These are phyloP conservation scores for Phaeosphaeriaceae sp. DNA, from an alignment of 2,329 filamentous ascomycete species.

Conservation along the genomic window DNA sequence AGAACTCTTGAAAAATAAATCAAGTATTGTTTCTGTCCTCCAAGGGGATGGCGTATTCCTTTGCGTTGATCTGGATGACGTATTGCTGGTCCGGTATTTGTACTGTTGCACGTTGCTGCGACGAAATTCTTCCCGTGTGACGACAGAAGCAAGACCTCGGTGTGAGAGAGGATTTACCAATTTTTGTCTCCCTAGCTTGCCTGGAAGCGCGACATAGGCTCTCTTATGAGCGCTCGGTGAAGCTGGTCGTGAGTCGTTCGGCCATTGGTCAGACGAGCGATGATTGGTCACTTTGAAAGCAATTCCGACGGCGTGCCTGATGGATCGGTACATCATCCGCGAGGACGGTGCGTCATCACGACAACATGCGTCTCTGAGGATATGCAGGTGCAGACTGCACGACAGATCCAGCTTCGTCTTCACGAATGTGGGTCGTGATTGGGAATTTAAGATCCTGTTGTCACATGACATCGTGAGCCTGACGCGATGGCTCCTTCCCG, in stretches of 20 bases:
- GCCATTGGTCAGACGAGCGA: conserved; percentile 3
- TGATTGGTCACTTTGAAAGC: conserved; percentile 37
- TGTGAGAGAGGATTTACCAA: background rate
- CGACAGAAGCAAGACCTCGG: too few relatives aligned
- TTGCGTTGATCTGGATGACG: background rate
- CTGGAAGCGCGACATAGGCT: background rate
- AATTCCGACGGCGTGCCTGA: conserved; percentile 3
- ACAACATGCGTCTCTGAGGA: background rate
- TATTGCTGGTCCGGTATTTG: background rate
- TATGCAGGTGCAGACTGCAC: background rate
- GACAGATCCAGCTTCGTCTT: background rate
- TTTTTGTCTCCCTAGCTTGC: background rate
- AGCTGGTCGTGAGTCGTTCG: background rate
- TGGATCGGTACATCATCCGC: background rate
- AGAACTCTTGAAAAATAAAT: background rate
- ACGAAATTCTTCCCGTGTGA: background rate
- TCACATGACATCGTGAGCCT: conserved; percentile 27
- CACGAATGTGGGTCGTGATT: too few relatives aligned
- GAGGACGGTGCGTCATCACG: background rate
- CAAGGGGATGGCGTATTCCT: background rate
- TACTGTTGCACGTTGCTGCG: background rate
- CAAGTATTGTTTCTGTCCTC: background rate
- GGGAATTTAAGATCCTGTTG: background rate
- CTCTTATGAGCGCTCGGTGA: background rate
- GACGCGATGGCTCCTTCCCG: conserved; percentile 24